These are phyloP conservation scores for Fallopia convolvulus DNA, from an alignment of 148 eudicot genomes.

Conservation along the genomic window DNA sequence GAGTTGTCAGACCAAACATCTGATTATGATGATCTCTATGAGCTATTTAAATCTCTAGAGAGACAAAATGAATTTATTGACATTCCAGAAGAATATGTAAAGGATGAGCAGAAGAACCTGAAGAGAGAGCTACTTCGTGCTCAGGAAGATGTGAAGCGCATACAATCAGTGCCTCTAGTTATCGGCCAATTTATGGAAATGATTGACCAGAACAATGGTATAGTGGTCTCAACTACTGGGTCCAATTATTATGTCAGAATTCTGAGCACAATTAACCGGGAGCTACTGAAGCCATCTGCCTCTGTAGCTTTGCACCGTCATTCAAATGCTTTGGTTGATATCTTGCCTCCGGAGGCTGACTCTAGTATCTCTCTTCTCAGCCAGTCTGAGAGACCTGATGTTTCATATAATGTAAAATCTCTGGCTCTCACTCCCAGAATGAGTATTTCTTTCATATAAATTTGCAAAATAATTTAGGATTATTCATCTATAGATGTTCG, in stretches of 20 bases:
- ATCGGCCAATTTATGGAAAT: slow-evolving; percentile 97
- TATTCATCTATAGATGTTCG: not conserved
- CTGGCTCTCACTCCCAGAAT: not conserved
- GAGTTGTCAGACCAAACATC: slow-evolving; percentile 2
- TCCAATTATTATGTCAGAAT: slow-evolving; percentile 84
- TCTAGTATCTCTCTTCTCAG: slow-evolving; percentile 84
- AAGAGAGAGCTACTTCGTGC: slow-evolving; percentile 70
- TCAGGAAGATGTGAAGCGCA: slow-evolving; percentile 83
- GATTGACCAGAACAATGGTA: slow-evolving; percentile 74
- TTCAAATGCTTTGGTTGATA: slow-evolving; percentile 83
- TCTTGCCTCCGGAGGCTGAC: slow-evolving; percentile 91
- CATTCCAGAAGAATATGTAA: slow-evolving; percentile 81
- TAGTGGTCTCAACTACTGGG: slow-evolving; percentile 84
- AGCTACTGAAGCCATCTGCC: slow-evolving; percentile 66
- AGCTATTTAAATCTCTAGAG: slow-evolving; percentile 49
- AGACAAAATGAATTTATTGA: slow-evolving; percentile 82
- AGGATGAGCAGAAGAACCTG: slow-evolving; percentile 80
- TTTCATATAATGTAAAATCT: slow-evolving; percentile 54
- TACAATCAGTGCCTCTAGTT: slow-evolving; percentile 78
- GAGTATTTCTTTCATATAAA: not conserved
- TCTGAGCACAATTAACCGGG: slow-evolving; percentile 70
- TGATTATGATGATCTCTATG: slow-evolving; percentile 63
- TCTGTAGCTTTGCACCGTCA: slow-evolving; percentile 80
- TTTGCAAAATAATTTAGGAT: not conserved
- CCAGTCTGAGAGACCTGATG: slow-evolving; percentile 95